Evolutionary conservation across 164 flowering plant genomes (phyloP).

Genomic region (Vitis rupestris): DNA sequence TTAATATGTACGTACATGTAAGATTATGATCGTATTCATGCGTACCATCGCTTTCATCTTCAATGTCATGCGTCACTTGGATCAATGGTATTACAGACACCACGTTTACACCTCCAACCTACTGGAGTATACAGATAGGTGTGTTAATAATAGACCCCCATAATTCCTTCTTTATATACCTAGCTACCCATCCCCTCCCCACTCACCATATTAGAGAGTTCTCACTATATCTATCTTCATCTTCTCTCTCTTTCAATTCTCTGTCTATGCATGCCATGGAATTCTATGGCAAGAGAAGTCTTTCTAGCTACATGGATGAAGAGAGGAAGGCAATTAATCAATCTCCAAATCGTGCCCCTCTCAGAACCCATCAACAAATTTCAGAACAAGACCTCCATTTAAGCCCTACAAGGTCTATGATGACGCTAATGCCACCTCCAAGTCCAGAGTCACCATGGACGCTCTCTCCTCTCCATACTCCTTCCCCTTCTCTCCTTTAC

Average conservation of each 20-base stretch:
- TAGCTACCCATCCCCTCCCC: too few species aligned
- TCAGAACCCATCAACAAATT: constrained; percentile 7
- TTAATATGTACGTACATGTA: too few species aligned
- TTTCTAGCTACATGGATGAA: constrained; percentile 8
- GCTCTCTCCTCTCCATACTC: constrained; percentile 29
- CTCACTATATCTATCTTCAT: too few species aligned
- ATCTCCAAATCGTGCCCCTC: constrained; percentile 10
- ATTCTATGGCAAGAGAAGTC: constrained; percentile 14
- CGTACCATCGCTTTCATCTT: too few species aligned
- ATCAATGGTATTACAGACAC: too few species aligned
- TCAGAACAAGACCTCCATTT: constrained; percentile 9
- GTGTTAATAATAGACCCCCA: too few species aligned
- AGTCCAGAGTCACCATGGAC: constrained; percentile 38
- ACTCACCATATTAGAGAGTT: too few species aligned
- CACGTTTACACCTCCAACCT: too few species aligned
- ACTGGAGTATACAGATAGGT: too few species aligned
- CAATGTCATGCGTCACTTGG: too few species aligned
- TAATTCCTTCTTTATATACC: too few species aligned
- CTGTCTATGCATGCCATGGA: constrained; percentile 21
- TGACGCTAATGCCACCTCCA: constrained; percentile 9
- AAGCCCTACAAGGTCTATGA: constrained; percentile 16
- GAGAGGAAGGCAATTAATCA: neutral
- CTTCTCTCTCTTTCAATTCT: neutral
- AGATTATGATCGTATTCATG: too few species aligned
- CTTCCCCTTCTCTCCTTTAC: constrained; percentile 32